Base-by-base conservation (phyloP, 768 basidiomycete genomes). In the Austroboletus eburneus region DNA sequence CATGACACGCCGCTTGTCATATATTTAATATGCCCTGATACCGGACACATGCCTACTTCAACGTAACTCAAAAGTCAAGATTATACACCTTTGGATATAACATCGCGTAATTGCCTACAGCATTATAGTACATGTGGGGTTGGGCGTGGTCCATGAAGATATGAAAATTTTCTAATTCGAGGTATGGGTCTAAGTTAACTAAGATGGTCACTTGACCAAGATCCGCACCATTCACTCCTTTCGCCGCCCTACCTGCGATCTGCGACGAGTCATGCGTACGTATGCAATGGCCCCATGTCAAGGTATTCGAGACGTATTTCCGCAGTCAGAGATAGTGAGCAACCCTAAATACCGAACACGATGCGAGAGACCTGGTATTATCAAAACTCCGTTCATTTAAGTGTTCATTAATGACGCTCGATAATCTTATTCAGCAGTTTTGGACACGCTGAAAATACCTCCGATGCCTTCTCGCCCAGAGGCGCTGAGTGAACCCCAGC, bases 401-500 rank as follows among this genome's bases (percentile, higher is more conserved):
- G 9, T 1, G 13, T 54, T 56, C 54, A 61, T 61, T 61, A 55
- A 64, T 58, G 34, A 51, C 10, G 34, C n/a, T 39, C 42, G 54
- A 62, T 51, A 56, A 58, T 58, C 56, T 57, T 66, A 57, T 40
- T 54, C 43, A 7, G 62, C 50, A n/a, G 53, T 61, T 60, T 75
- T 80, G 34, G 63, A 70, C 67, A 83, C 64, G 58, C 80, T 80
- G 66, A 83, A 83, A 45, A 83, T 74, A 17, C 81, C 80, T 13
- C 69, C 64, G 39, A 77, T 59, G 44, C 69, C 62, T 42, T 66
- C 61, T 23, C 51, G 61, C 20, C 68, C 67, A 18, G 56, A 57
- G 6, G 58, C 53, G 10, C 48, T 45, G 43, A 72, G 68, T 33
- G 75, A 69, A 39, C 72, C 58, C 77, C 81, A 81, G 23, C 71